Conservation (phyloP, 1,284 basidiomycete genomes). For the Clitocybe nebularis region DNA sequence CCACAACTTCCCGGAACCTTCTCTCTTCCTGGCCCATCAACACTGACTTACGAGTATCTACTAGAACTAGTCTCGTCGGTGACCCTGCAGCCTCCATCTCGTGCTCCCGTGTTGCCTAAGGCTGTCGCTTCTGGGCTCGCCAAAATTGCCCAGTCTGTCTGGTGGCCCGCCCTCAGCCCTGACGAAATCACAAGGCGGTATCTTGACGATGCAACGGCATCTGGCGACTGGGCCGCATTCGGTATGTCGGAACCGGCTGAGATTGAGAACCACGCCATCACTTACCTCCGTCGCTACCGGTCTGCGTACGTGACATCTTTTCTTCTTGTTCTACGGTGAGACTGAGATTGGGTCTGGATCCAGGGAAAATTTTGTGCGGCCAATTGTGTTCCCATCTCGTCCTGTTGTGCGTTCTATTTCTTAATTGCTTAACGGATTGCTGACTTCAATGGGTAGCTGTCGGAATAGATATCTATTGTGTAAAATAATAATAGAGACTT, state of each 20-base stretch:
- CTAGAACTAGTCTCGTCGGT: slow-evolving; percentile 79
- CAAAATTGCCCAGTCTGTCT: slow-evolving; percentile 66
- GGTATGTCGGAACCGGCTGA: slow-evolving; percentile 69
- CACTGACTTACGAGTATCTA: slow-evolving; percentile 83
- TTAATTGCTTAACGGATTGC: slow-evolving; percentile 3
- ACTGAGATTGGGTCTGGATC: slow-evolving; percentile 12
- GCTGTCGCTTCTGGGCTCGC: slow-evolving; percentile 66
- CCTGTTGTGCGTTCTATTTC: slow-evolving; percentile 23
- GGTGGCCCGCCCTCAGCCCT: slow-evolving; percentile 92
- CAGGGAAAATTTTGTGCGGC: slow-evolving; percentile 54
- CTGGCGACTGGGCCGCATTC: slow-evolving; percentile 63
- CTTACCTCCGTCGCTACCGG: slow-evolving; percentile 88
- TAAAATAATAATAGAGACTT: slow-evolving; percentile 2
- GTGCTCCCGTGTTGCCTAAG: slow-evolving; percentile 78
- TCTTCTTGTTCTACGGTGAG: slow-evolving; percentile 4
- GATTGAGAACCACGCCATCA: slow-evolving; percentile 89
- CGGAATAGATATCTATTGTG: slow-evolving; percentile 12
- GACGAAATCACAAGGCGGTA: slow-evolving; percentile 91
- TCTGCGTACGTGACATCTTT: slow-evolving; percentile 55
- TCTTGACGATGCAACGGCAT: slow-evolving; percentile 74
- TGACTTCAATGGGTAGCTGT: slow-evolving; percentile 10
- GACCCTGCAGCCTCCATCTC: slow-evolving; percentile 70
- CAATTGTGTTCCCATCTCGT: slow-evolving; percentile 46
- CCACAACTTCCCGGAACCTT: slow-evolving; percentile 66
- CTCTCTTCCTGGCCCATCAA: slow-evolving; percentile 86